These are phyloP conservation scores for Carex arenaria DNA, from an alignment of 202 grass and related monocot species.

Conservation along the genomic window DNA sequence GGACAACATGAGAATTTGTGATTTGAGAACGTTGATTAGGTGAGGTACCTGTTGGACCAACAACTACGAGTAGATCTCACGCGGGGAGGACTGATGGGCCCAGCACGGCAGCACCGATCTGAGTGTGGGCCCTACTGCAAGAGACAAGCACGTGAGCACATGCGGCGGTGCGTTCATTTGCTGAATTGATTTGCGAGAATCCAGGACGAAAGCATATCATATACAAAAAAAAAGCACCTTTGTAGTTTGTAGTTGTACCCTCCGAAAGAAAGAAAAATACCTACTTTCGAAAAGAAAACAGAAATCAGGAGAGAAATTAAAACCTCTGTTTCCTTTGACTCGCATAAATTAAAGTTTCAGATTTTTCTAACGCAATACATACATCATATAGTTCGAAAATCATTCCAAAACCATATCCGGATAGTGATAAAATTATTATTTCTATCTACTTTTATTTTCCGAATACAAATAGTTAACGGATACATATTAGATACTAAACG, in stretches of 20 bases:
- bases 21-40: not conserved
- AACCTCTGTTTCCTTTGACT: not conserved
- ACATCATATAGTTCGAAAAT: not conserved
- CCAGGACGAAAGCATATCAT: not conserved
- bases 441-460: no score
- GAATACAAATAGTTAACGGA: no score
- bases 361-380: not conserved
- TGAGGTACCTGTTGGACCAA: not conserved
- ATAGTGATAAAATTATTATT: no score
- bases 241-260: not conserved
- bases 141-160: slow-evolving; percentile 15
- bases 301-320: not conserved
- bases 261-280: not conserved
- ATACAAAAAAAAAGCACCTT: not conserved
- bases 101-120: slow-evolving; percentile 17
- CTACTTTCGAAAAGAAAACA: not conserved
- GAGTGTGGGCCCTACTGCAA: not conserved
- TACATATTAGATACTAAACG: no score
- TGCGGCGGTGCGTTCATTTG: not conserved
- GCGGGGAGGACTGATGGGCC: not conserved
- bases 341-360: not conserved
- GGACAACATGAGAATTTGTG: not conserved
- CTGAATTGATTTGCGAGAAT: slow-evolving; percentile 4
- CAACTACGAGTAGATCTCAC: not conserved
- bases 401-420: no score